Conservation (phyloP, 2,329 filamentous ascomycete species). For the Nectriaceae sp. region DNA sequence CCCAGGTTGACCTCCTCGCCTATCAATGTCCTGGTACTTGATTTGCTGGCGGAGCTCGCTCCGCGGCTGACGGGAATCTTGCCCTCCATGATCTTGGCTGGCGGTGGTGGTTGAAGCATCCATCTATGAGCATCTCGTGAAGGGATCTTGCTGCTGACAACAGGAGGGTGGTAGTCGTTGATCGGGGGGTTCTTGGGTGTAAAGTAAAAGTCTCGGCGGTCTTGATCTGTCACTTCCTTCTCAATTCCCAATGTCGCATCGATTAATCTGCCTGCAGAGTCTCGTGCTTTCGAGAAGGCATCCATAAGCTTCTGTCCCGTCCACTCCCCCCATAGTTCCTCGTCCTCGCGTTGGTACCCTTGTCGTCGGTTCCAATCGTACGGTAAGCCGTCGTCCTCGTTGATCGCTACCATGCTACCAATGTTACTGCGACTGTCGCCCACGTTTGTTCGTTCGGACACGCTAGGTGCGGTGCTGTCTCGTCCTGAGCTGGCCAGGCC, state of each 20-base stretch:
- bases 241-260: conserved; percentile 55
- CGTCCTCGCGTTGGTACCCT: conserved; percentile 84
- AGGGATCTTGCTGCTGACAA: conserved; percentile 73
- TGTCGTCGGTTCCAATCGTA: conserved; percentile 70
- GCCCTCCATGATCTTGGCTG: conserved; percentile 87
- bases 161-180: conserved; percentile 83
- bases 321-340: conserved; percentile 78
- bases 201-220: conserved; percentile 63
- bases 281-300: conserved; percentile 59
- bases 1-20: conserved; percentile 45
- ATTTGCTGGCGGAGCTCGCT: conserved; percentile 56
- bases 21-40: conserved; percentile 47
- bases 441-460: conserved; percentile 40
- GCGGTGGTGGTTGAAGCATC: conserved; percentile 94
- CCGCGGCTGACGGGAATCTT: conserved; percentile 71
- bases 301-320: conserved; percentile 58
- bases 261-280: conserved; percentile 55
- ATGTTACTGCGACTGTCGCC: conserved; percentile 38
- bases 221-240: conserved; percentile 52
- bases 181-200: conserved; percentile 69
- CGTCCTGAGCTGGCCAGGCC: conserved; percentile 59
- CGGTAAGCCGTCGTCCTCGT: conserved; percentile 41
- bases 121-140: conserved; percentile 74
- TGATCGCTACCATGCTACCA: conserved; percentile 29
- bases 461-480: conserved; percentile 51